These are phyloP conservation scores for Suhomyces emberorum DNA, from an alignment of 805 yeast species.

Conservation along the genomic window DNA sequence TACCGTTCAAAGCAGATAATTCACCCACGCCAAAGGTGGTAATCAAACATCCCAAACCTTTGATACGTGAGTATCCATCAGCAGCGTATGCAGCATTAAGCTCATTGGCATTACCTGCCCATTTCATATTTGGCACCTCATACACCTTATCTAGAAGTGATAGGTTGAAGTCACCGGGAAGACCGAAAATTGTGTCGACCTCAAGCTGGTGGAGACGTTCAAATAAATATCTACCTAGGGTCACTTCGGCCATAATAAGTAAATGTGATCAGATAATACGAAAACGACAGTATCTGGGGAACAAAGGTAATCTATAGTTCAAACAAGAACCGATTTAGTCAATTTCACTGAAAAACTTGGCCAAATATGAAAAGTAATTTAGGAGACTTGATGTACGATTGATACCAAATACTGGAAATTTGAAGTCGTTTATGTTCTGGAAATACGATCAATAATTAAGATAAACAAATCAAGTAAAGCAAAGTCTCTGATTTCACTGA, in stretches of 20 bases:
- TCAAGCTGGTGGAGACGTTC: slow-evolving; percentile 31
- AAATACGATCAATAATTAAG: too few relatives aligned
- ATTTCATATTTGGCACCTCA: slow-evolving; percentile 31
- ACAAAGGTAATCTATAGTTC: too few relatives aligned
- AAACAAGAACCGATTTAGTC: too few relatives aligned
- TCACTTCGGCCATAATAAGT: slow-evolving; percentile 23
- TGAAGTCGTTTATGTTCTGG: too few relatives aligned
- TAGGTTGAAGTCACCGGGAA: slow-evolving; percentile 35
- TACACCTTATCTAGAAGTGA: slow-evolving; percentile 31
- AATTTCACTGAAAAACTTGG: too few relatives aligned
- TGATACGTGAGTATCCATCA: slow-evolving; percentile 25
- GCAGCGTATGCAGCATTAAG: slow-evolving; percentile 27
- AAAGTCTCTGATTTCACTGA: too few relatives aligned
- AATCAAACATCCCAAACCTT: slow-evolving; percentile 27
- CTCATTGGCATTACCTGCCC: slow-evolving; percentile 38
- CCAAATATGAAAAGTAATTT: too few relatives aligned
- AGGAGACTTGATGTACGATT: too few relatives aligned
- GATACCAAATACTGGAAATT: too few relatives aligned
- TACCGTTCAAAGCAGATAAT: slow-evolving; percentile 34
- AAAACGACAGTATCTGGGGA: too few relatives aligned
- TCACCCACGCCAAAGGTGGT: slow-evolving; percentile 38
- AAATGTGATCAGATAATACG: too few relatives aligned
- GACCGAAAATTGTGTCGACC: slow-evolving; percentile 31
- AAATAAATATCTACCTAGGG: slow-evolving; percentile 31
- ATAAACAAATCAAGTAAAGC: too few relatives aligned